Percentiles rank a stretch among this genome's conserved stretches.
phyloP scores from a whole-genome alignment of 805 yeast genomes.

The Jamesozyma hellenica region DNA sequence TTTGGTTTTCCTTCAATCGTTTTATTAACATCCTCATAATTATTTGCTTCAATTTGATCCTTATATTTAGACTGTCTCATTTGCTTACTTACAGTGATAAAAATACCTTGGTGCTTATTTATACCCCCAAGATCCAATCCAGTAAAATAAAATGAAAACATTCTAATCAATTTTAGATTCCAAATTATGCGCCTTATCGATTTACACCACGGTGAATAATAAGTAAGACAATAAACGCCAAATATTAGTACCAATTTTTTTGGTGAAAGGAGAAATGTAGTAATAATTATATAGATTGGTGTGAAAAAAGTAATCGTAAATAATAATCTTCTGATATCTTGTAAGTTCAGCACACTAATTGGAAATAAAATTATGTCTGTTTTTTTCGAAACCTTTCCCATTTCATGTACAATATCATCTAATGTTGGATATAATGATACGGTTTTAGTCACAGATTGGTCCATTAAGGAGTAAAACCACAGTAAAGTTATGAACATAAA shows the following conservation, averaged over 20 bases:
- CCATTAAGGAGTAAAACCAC: conserved; percentile 49
- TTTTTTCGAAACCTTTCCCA: conserved; percentile 64
- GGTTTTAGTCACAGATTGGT: conserved; percentile 46
- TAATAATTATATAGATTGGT: conserved; percentile 65
- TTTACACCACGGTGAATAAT: conserved; percentile 73
- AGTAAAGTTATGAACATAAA: conserved; percentile 52
- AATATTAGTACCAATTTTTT: conserved; percentile 47
- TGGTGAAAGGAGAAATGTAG: conserved; percentile 61
- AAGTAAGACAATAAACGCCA: conserved; percentile 57
- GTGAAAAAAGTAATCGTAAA: conserved; percentile 80
- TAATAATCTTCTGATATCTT: conserved; percentile 68
- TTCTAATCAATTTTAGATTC: conserved; percentile 61
- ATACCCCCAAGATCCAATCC: conserved; percentile 66
- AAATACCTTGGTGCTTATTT: conserved; percentile 33
- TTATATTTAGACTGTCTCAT: conserved; percentile 21
- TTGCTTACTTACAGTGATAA: conserved; percentile 33
- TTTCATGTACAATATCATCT: conserved; percentile 74
- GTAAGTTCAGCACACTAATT: conserved; percentile 58
- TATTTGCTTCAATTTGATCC: conserved; percentile 12
- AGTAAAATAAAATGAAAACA: conserved; percentile 68
- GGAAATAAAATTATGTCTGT: conserved; percentile 72
- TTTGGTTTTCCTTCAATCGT: not conserved
- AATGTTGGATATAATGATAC: conserved; percentile 66
- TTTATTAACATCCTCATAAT: conserved; percentile 27
- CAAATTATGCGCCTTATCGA: conserved; percentile 73